Percentiles rank a stretch among this genome's conserved stretches.
Conservation (phyloP, 169 alveolate species). For the Miamiensis avidus region DNA sequence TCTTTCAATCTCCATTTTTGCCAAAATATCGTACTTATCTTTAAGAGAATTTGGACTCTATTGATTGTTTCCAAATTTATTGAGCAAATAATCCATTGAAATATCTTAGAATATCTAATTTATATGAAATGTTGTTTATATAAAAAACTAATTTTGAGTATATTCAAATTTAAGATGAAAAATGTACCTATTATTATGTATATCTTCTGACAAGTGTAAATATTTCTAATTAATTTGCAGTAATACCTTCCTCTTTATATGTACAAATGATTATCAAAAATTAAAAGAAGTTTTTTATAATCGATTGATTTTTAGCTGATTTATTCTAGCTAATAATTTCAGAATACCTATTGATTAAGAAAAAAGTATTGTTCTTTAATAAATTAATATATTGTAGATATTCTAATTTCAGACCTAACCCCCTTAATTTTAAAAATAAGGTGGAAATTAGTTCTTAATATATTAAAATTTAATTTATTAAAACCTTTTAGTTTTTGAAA, state of each 20-base stretch:
- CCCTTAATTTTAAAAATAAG: no score
- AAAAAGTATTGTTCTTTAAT: no score
- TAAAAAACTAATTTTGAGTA: no score
- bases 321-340: no score
- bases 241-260: background rate
- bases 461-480: no score
- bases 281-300: no score
- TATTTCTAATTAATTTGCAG: background rate
- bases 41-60: background rate
- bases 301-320: background rate
- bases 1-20: background rate
- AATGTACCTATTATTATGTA: background rate
- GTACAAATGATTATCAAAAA: background rate
- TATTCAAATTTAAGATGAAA: no score
- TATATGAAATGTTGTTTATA: background rate
- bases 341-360: background rate
- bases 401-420: background rate
- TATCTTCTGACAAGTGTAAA: background rate
- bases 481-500: background rate
- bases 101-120: background rate
- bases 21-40: background rate
- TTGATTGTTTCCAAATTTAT: no score
- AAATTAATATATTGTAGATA: no score
- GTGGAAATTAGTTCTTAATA: background rate
- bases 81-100: background rate